These are phyloP conservation scores for Microsporum ferrugineum DNA, from an alignment of 2,329 filamentous ascomycete genomes.

Conservation along the genomic window DNA sequence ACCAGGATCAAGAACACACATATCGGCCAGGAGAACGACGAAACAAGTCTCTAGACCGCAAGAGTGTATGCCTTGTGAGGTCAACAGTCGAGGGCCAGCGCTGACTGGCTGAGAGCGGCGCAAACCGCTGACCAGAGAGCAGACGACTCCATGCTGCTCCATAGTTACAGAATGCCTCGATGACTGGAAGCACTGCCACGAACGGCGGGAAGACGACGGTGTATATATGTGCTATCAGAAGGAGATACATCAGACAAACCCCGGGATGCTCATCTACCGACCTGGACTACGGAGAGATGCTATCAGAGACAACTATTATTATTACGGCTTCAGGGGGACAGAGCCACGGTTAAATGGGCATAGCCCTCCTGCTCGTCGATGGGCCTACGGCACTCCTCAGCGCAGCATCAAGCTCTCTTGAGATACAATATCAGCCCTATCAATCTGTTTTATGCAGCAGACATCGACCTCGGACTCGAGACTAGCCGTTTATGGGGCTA, in stretches of 20 bases:
- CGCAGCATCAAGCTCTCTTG: not conserved
- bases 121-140: not conserved
- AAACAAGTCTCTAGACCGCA: not conserved
- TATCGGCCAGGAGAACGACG: not conserved
- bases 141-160: not conserved
- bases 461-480: not conserved
- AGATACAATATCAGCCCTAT: not conserved
- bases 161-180: not conserved
- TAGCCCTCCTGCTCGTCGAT: not conserved
- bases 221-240: not conserved
- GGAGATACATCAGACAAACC: no score
- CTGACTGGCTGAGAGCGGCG: not conserved
- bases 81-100: not conserved
- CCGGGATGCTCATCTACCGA: no score
- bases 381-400: not conserved
- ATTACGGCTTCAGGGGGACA: not conserved
- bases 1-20: not conserved
- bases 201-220: not conserved
- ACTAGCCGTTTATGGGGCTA: conserved; percentile 1
- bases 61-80: not conserved
- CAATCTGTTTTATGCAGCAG: not conserved
- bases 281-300: not conserved
- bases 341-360: not conserved
- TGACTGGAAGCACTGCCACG: not conserved
- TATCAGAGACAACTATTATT: not conserved